Conservation (phyloP, 2,329 filamentous ascomycete genomes). For the Plenodomus tracheiphilus region DNA sequence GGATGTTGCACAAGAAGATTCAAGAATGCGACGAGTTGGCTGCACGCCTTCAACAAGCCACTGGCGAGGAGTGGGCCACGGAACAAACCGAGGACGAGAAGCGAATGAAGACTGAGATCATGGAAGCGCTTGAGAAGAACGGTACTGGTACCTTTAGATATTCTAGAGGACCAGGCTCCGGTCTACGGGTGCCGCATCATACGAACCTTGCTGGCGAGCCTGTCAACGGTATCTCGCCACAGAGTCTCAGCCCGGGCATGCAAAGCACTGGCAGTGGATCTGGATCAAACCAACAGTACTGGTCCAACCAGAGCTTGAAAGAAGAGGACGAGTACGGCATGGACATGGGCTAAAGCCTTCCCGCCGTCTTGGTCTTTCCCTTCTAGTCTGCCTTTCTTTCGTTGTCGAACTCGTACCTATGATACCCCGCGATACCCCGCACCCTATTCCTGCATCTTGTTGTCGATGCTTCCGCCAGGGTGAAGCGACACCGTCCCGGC, state of each 20-base stretch:
- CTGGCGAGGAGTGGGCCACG: constrained; percentile 37
- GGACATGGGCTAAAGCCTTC: constrained; percentile 56
- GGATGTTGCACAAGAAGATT: constrained; percentile 87
- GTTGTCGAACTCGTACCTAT: constrained; percentile 31
- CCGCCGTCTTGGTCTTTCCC: constrained; percentile 6
- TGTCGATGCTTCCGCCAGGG: constrained; percentile 26
- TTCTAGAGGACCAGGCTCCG: constrained; percentile 78
- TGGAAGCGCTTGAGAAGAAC: constrained; percentile 83
- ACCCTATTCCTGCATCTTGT: constrained; percentile 32
- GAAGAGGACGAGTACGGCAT: constrained; percentile 92
- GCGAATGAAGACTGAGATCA: constrained; percentile 91
- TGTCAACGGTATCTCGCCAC: constrained; percentile 60
- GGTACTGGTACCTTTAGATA: constrained; percentile 78
- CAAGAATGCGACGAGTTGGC: constrained; percentile 87
- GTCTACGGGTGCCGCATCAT: constrained; percentile 87
- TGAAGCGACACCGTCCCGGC: constrained; percentile 2
- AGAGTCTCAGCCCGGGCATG: constrained; percentile 58
- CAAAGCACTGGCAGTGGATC: constrained; percentile 70
- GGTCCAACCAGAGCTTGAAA: constrained; percentile 70
- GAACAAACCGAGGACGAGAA: constrained; percentile 82
- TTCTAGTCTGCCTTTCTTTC: constrained; percentile 10
- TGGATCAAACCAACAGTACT: constrained; percentile 55
- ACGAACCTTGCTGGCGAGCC: constrained; percentile 88
- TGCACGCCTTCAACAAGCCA: constrained; percentile 60
- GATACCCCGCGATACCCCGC: constrained; percentile 44